Conservation (phyloP, 108 stramenopile species). For the Fragilaria crotonensis region DNA sequence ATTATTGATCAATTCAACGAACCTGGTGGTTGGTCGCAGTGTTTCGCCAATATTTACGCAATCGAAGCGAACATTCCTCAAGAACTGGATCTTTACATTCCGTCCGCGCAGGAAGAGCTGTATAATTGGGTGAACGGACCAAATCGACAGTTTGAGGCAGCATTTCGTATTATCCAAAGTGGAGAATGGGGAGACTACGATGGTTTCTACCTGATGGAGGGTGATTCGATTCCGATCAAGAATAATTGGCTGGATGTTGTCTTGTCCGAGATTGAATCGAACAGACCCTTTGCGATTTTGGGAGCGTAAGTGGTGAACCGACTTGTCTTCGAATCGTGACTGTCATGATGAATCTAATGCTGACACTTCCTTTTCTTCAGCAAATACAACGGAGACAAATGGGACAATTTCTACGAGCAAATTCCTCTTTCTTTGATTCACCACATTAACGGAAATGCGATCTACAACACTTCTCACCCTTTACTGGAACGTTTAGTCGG, state of each 20-base stretch:
- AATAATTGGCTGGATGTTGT: constrained; percentile 60
- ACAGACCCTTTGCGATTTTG: constrained; percentile 54
- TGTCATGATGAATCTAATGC: too few species aligned
- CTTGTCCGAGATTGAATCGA: constrained; percentile 36
- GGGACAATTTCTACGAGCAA: constrained; percentile 61
- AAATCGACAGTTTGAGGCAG: constrained; percentile 68
- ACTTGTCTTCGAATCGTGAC: too few species aligned
- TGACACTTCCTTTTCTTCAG: not conserved
- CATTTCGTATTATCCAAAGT: constrained; percentile 52
- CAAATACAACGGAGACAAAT: constrained; percentile 54
- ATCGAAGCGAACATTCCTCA: constrained; percentile 60
- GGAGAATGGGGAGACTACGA: constrained; percentile 58
- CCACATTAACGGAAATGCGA: constrained; percentile 69
- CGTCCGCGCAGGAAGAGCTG: constrained; percentile 39
- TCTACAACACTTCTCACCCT: constrained; percentile 64
- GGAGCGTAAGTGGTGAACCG: constrained; percentile 39
- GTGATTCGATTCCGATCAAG: constrained; percentile 59
- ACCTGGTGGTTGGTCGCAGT: constrained; percentile 54
- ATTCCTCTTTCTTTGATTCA: constrained; percentile 51
- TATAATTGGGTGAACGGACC: constrained; percentile 73
- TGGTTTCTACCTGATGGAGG: constrained; percentile 66
- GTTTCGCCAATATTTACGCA: constrained; percentile 56
- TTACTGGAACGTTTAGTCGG: constrained; percentile 49
- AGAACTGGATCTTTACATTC: constrained; percentile 39
- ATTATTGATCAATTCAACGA: constrained; percentile 56